Evolutionary conservation across 208 protist species (phyloP), one percentile per base, ranked within the genome.

Genomic region (Acanthamoeba healyi): DNA sequence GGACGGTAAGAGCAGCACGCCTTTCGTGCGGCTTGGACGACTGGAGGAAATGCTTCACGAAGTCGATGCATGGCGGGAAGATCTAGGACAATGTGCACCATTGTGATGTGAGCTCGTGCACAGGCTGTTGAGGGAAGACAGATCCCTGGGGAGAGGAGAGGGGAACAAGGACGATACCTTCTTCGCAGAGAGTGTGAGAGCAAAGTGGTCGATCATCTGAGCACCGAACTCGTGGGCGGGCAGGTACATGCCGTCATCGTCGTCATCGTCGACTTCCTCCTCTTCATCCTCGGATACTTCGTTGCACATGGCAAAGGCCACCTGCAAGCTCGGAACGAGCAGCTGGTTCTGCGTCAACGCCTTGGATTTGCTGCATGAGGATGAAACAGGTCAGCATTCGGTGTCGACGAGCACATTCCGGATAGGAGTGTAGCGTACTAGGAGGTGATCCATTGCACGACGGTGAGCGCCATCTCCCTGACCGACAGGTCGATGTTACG

Each of bases 341-440:
- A 94, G 92, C 46, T 94, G 44, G 72, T 79, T 54, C 32, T 61
- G n/a, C 32, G 46, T 77, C 46, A 94, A 32, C 14, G 87, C 46
- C 67, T 87, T 94, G 19, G 92, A 42, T 44, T 94, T 94, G 51
- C 67, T 81, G 86, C 34, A 86, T 22, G 63, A n/a, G n/a, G n/a
- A 65, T 24, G 29, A 34, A 10, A 44, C 29, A 19, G 0, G 32
- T 44, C 67, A 44, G 65, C 4, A 32, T 44, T 9, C 67, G 29
- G 67, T 67, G 61, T 34, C n/a, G n/a, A n/a, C n/a, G n/a, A n/a
- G n/a, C n/a, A n/a, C n/a, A n/a, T n/a, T n/a, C n/a, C n/a, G 34
- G 6, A n/a, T n/a, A 34, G 40, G 38, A 38, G n/a, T 14, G 29
- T 2, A 32, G 26, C 77, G 42, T 58, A 86, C 77, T 91, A 70